phyloP scores from a whole-genome alignment of 306 rosid species.

The Fragaria iinumae region DNA sequence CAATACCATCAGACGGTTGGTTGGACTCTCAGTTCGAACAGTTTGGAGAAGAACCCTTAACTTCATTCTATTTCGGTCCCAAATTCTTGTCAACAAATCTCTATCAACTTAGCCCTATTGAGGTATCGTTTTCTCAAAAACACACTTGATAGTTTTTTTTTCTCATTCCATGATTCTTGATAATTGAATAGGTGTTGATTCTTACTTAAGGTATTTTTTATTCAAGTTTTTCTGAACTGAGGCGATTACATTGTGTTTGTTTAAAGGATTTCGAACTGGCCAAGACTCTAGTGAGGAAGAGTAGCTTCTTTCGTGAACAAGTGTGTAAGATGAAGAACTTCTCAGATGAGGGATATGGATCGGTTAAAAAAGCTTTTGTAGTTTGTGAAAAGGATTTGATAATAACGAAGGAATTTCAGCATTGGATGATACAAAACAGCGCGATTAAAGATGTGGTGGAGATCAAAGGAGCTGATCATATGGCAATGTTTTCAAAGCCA shows the following conservation, averaged over 20 bases:
- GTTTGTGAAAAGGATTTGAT: constrained; percentile 31
- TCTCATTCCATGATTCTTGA: background rate
- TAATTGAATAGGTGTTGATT: background rate
- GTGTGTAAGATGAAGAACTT: constrained; percentile 32
- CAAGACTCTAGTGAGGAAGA: constrained; percentile 30
- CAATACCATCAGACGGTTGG: constrained; percentile 26
- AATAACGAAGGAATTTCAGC: constrained; percentile 29
- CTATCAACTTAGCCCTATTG: constrained; percentile 50
- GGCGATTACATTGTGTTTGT: background rate
- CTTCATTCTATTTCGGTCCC: constrained; percentile 41
- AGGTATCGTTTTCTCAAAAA: constrained; percentile 34
- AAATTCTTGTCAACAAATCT: constrained; percentile 23
- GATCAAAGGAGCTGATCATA: constrained; percentile 44
- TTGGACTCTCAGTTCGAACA: constrained; percentile 35
- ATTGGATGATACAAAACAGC: constrained; percentile 53
- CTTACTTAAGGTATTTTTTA: background rate
- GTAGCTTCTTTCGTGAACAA: constrained; percentile 44
- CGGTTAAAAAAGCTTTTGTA: constrained; percentile 31
- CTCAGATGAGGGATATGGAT: constrained; percentile 40
- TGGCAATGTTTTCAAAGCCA: constrained; percentile 43
- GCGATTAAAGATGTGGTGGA: constrained; percentile 36
- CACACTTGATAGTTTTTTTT: background rate
- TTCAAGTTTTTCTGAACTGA: background rate
- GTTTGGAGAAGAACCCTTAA: constrained; percentile 27
- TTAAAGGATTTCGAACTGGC: constrained; percentile 53